Evolutionary conservation across 805 yeast species (phyloP), one percentile per base, ranked within the genome.

Genomic region (Metschnikowia shivogae): DNA sequence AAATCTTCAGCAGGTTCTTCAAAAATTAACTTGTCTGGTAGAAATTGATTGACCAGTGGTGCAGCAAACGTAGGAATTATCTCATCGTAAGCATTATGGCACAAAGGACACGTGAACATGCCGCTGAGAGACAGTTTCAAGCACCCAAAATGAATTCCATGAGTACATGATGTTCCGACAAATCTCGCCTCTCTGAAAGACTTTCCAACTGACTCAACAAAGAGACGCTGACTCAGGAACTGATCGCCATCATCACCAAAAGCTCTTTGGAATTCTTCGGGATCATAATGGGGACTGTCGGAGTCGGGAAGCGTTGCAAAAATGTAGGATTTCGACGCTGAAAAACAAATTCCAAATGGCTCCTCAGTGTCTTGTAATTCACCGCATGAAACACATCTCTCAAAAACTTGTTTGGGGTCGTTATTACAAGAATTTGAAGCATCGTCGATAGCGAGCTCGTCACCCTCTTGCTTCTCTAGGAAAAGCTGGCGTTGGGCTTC

Each of bases 331-430:
- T 64, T 62, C 2, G 73, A 66, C 11, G 72, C 68, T 28, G 73
- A 71, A 4, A 76, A 74, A 1, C 88, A 82, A n/a, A 81, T 60
- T 9, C 86, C 86, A 60, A 84, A 77, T 0, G 77, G 48, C 29
- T 76, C 76, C 12, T 70, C 63, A 10, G 36, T n/a, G 4, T 47
- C 43, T 34, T 57, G 62, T 5, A 33, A 29, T 20, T 59, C 63
- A 1, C 64, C 64, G 45, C 64, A 60, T 12, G 54, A 50, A 10
- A 60, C 60, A 45, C 64, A 60, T 20, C 45, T 49, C n/a, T 54
- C 42, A 28, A 39, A 29, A 10, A 33, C 14, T 11, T 31, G 34
- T 4, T 45, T 36, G 10, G 6, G 22, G 12, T 42, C 22, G 12
- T 9, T 36, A 6, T 19, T 19, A 13, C 13, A 11, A 14, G 10